Percentiles rank a stretch among this genome's conserved stretches.
phyloP scores from a whole-genome alignment of 345 rosid species.

The Trapa bicornis region DNA sequence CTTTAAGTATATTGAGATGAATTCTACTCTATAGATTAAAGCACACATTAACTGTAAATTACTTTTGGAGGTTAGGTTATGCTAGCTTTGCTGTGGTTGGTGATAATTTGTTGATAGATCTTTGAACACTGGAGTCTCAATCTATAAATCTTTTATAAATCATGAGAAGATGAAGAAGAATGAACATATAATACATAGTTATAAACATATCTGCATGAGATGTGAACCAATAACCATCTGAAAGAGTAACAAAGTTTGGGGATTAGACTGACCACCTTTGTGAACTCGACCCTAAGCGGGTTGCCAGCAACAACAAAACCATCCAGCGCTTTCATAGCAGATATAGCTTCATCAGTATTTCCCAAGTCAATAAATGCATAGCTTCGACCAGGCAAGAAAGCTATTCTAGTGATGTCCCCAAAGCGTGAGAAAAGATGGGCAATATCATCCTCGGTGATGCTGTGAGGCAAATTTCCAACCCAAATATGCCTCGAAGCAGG shows the following conservation, averaged over 20 bases:
- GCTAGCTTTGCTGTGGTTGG: not conserved
- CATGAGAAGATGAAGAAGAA: not conserved
- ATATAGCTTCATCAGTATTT: conserved; percentile 60
- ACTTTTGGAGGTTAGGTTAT: not conserved
- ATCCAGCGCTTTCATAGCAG: conserved; percentile 59
- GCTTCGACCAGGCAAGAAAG: conserved; percentile 76
- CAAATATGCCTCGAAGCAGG: conserved; percentile 88
- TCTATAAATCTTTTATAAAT: not conserved
- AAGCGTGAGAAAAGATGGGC: conserved; percentile 36
- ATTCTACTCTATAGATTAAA: not conserved
- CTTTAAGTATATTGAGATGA: not conserved
- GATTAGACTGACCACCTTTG: conserved; percentile 94
- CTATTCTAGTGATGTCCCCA: conserved; percentile 72
- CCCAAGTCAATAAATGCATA: conserved; percentile 65
- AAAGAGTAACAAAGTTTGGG: conserved; percentile 12
- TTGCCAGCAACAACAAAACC: conserved; percentile 65
- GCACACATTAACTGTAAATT: not conserved
- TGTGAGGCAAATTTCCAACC: conserved; percentile 80
- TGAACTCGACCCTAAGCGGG: conserved; percentile 87
- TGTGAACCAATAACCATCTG: not conserved
- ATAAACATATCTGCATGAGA: not conserved
- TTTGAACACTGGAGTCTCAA: not conserved
- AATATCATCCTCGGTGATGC: conserved; percentile 41
- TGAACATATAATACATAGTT: not conserved
- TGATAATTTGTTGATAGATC: not conserved